Evolutionary conservation across 257 asterid genomes (phyloP), one percentile per base, ranked within the genome.

Genomic region (Craterostigma plantagineum): DNA sequence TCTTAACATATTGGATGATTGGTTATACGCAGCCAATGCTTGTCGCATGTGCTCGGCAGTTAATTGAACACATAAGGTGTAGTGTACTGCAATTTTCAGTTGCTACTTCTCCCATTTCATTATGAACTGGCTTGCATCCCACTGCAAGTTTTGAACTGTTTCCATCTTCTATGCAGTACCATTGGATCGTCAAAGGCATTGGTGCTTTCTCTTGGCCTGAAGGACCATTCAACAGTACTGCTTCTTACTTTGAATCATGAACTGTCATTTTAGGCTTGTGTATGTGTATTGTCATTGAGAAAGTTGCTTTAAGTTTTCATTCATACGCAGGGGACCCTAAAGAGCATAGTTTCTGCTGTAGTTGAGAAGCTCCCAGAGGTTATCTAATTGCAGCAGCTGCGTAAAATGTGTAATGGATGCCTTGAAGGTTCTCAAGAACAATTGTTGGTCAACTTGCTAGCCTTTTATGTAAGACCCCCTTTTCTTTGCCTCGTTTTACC

Each of bases 21-120:
- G n/a, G n/a, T n/a, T 35, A 51, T 56, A 38, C 66, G 74, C 80
- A 82, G 95, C 92, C 93, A 40, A 82, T 82, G 85, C 76, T 82
- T 35, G 60, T 69, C 11, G 78, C 91, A 14, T 82, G 95, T 50
- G 98, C 91, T 42, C 77, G 98, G 47, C 83, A 79, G 67, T 50
- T 87, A 57, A 79, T 82, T 15, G 93, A 87, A 48, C 75, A 65
- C 56, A 79, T 86, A 52, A 87, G 97, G 98, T 82, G 63, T 38
- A 11, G 34, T 33, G 15, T 18, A 40, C 0, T 15, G 63, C 41
- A 37, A 43, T 39, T 23, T 46, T 23, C 16, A 27, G 55, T 16
- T 53, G 18, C 35, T 13, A 4, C 14, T 45, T 35, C 1, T 23
- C 30, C 30, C 30, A 23, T 23, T 23, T 23, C 27, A 37, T n/a